phyloP scores from a whole-genome alignment of 1,139 yeast genomes.

The Magnusiomyces ingens region DNA sequence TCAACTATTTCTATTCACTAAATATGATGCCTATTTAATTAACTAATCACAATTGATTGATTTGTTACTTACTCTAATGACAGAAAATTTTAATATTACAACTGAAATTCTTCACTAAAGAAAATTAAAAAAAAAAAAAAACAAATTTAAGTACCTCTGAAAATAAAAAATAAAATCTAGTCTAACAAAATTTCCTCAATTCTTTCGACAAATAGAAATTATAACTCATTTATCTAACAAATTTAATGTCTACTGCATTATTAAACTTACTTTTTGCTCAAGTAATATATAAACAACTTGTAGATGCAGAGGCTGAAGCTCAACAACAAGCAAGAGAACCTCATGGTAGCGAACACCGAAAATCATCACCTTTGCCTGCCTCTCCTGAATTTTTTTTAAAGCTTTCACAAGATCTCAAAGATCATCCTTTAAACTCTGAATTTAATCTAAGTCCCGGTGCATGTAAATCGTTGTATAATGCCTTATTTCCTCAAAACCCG shows the following conservation, averaged over 20 bases:
- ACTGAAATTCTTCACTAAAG: too few species aligned
- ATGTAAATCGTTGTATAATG: constrained; percentile 25
- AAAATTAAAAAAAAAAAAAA: too few species aligned
- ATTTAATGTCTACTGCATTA: constrained; percentile 28
- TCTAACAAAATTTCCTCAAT: too few species aligned
- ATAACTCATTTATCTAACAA: too few species aligned
- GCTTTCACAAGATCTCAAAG: constrained; percentile 23
- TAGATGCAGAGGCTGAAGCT: constrained; percentile 20
- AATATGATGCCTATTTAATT: too few species aligned
- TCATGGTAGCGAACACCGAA: not conserved
- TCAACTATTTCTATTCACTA: too few species aligned
- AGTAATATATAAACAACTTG: constrained; percentile 28
- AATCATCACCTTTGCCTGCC: constrained; percentile 7
- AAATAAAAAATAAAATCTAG: too few species aligned
- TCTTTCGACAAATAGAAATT: too few species aligned
- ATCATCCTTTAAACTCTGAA: constrained; percentile 26
- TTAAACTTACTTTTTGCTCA: constrained; percentile 30
- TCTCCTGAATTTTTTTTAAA: constrained; percentile 19
- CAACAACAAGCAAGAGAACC: constrained; percentile 1
- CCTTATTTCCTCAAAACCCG: constrained; percentile 24
- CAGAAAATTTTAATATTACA: too few species aligned
- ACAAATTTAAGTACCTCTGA: too few species aligned
- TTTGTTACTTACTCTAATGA: not conserved
- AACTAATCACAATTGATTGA: too few species aligned
- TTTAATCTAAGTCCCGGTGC: constrained; percentile 26